Percentiles rank a stretch among this genome's conserved stretches.
Conservation (phyloP, 1,284 basidiomycete species). For the Xerocomus cyaneibrunnescens region DNA sequence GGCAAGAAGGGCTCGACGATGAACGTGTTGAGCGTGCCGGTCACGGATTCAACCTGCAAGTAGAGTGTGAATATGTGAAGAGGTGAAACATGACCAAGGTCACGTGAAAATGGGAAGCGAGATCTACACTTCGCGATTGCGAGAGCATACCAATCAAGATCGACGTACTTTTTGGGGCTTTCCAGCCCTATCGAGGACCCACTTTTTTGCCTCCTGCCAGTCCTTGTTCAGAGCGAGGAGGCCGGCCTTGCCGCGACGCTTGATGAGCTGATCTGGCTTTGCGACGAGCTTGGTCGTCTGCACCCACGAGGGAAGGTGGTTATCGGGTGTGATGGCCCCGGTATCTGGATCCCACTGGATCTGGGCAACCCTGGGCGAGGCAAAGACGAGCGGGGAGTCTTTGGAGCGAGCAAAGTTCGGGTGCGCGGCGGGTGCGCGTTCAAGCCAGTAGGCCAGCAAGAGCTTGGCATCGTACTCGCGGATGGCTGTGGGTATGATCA, state of each 20-base stretch:
- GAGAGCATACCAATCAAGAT: neutral
- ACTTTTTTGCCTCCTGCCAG: conserved; percentile 83
- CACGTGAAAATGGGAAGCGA: conserved; percentile 7
- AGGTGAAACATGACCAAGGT: neutral
- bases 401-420: conserved; percentile 41
- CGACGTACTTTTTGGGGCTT: conserved; percentile 82
- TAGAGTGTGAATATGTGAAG: conserved; percentile 16
- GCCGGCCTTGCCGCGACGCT: conserved; percentile 98
- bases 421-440: conserved; percentile 71
- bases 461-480: conserved; percentile 96
- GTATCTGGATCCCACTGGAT: conserved; percentile 86
- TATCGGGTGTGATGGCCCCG: conserved; percentile 78
- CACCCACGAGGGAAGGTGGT: conserved; percentile 81
- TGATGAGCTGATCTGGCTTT: conserved; percentile 98
- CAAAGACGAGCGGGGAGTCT: conserved; percentile 62
- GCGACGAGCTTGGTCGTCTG: conserved; percentile 86
- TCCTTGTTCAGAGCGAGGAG: conserved; percentile 92
- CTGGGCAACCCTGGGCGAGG: conserved; percentile 75
- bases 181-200: conserved; percentile 90
- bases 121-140: conserved; percentile 5
- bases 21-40: conserved; percentile 95
- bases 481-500: conserved; percentile 57
- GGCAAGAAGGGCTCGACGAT: conserved; percentile 99
- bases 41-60: conserved; percentile 84
- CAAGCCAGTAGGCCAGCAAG: conserved; percentile 91